Evolutionary conservation across 2,329 filamentous ascomycete species (phyloP).

Genomic region (Nigrograna mackinnonii): DNA sequence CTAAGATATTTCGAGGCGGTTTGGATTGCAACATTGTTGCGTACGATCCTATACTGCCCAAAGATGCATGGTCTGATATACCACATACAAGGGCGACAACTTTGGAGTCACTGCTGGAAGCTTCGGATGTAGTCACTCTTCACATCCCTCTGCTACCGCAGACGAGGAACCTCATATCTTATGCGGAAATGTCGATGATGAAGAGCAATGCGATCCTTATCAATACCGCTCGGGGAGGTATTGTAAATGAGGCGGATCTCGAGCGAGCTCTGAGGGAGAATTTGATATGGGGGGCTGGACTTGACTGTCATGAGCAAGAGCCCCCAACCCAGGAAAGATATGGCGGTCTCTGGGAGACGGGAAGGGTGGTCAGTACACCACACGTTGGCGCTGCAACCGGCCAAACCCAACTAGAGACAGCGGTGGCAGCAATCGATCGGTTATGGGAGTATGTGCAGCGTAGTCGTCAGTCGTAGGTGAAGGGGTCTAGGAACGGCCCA

Average conservation of each 20-base stretch:
- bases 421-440: conserved; percentile 38
- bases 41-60: conserved; percentile 45
- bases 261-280: conserved; percentile 45
- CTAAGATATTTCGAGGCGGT: conserved; percentile 27
- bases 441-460: conserved; percentile 11
- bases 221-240: conserved; percentile 52
- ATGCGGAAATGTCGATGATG: conserved; percentile 46
- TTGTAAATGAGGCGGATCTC: conserved; percentile 54
- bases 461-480: conserved; percentile 6
- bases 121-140: conserved; percentile 21
- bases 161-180: conserved; percentile 30
- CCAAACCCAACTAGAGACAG: conserved; percentile 41
- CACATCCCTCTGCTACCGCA: conserved; percentile 21
- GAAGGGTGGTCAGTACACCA: conserved; percentile 54
- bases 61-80: conserved; percentile 40
- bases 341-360: conserved; percentile 43
- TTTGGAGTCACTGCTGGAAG: conserved; percentile 14
- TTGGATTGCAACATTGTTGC: conserved; percentile 46
- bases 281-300: conserved; percentile 50
- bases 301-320: conserved; percentile 54
- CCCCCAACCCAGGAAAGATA: conserved; percentile 46
- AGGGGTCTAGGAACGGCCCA: conserved; percentile 9
- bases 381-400: conserved; percentile 54
- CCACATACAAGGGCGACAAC: conserved; percentile 22
- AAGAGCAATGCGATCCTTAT: conserved; percentile 46